Percentiles rank a stretch among this genome's conserved stretches.
Evolutionary conservation across 2,329 filamentous ascomycete species (phyloP).

Genomic region (Apiospora phragmitis): DNA sequence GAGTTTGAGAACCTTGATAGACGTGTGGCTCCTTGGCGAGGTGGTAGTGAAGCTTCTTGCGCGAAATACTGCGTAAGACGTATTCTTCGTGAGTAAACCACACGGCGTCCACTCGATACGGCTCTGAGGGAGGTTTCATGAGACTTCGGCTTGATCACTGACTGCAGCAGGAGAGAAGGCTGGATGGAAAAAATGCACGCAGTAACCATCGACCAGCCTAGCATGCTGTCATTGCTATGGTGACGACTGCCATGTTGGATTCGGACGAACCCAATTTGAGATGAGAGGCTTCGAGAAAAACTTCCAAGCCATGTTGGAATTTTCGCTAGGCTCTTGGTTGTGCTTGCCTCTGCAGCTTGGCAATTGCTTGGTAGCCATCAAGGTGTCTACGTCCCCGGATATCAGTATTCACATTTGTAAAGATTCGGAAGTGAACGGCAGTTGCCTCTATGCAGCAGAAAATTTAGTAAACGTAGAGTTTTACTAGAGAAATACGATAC

Average conservation of each 20-base stretch:
- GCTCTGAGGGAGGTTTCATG: no score
- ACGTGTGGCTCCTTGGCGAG: slow-evolving; percentile 2
- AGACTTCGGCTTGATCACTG: no score
- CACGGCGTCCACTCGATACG: no score
- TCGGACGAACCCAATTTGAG: background rate
- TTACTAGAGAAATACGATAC: background rate
- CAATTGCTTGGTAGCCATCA: slow-evolving; percentile 12
- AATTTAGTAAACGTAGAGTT: background rate
- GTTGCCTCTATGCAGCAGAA: no score
- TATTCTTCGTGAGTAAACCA: no score
- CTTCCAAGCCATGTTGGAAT: background rate
- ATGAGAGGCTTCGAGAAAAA: background rate
- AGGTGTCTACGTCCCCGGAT: background rate
- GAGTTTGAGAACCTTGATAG: slow-evolving; percentile 7
- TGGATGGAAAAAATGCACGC: no score
- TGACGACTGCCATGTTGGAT: background rate
- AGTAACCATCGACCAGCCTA: no score
- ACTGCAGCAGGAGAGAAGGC: no score
- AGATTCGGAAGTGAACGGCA: no score
- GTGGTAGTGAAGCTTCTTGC: no score
- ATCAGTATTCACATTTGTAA: background rate
- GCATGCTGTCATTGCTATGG: no score
- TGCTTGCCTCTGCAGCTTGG: background rate
- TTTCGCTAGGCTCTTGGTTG: background rate
- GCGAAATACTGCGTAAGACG: no score